Evolutionary conservation across 331 rosid species (phyloP).

Genomic region (Stylosanthes scabra): DNA sequence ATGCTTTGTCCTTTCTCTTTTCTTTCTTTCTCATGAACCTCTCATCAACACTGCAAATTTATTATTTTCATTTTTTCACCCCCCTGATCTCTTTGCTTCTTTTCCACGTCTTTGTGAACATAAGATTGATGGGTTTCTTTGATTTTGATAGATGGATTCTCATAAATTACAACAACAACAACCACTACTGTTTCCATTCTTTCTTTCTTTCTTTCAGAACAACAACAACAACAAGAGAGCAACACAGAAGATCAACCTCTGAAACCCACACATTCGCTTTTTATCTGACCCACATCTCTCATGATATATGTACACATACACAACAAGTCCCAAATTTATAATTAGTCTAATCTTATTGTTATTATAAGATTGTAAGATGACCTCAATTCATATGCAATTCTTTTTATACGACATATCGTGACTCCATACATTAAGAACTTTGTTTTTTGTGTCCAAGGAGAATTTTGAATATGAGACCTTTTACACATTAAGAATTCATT

Average conservation of each 20-base stretch:
- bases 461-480: no score
- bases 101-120: conserved; percentile 56
- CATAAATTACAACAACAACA: conserved; percentile 27
- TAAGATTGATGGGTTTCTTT: conserved; percentile 53
- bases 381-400: no score
- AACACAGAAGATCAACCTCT: not conserved
- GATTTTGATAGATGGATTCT: conserved; percentile 61
- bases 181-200: conserved; percentile 34
- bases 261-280: conserved; percentile 50
- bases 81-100: conserved; percentile 64
- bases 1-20: conserved; percentile 49
- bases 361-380: no score
- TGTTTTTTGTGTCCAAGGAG: no score
- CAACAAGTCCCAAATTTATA: no score
- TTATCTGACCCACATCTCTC: conserved; percentile 38
- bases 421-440: no score
- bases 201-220: conserved; percentile 39
- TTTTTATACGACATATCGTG: no score
- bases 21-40: conserved; percentile 2
- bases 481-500: no score
- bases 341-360: no score
- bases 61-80: conserved; percentile 43
- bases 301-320: not conserved
- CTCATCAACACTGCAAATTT: conserved; percentile 29
- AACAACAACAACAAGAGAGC: conserved; percentile 7